Base-by-base conservation (phyloP, 164 flowering plant genomes). In the Echeveria elegans region DNA sequence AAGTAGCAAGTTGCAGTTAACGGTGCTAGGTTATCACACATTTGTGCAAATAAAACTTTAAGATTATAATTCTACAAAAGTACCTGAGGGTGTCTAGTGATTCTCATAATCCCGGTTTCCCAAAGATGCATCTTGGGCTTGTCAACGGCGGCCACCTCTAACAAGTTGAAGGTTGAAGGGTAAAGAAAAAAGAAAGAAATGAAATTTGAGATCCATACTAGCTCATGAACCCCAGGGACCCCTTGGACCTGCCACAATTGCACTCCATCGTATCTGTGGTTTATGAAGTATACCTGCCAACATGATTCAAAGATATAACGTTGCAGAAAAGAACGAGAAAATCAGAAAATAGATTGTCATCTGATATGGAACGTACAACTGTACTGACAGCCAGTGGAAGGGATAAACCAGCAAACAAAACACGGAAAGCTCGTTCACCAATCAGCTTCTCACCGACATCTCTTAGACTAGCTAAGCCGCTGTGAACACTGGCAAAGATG, bases 51-150 rank as follows among this genome's bases (percentile, higher is more conserved):
- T 11, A 16, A 15, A 43, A 3, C 16, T 12, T 15, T 43, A 18
- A 43, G 47, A 16, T 12, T 43, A 43, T 43, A 16, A 43, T 43
- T 1, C 47, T 11, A 43, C 19, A 16, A 15, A 43, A 43, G 47
- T 43, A 43, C 98, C 98, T 94, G 99, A 38, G 99, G 99, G 66
- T 94, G 99, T 79, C 97, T 77, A 69, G 99, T 94, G 70, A 94
- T 89, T 83, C 99, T 86, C 85, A 94, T 94, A 72, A 94, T 85
- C 60, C 99, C 99, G 16, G 96, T 94, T 74, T 94, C 99, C 99
- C 99, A 94, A 37, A 94, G 87, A 79, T 94, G 99, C 93, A 94
- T 75, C 71, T 88, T 88, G 32, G 99, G 97, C 81, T 94, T 87
- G 71, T 94, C 97, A 71, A 94, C 97, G 11, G 99, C 97, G 43